Evolutionary conservation across 2,329 filamentous ascomycete genomes (phyloP).

Genomic region (Proliferodiscus dingleyae): DNA sequence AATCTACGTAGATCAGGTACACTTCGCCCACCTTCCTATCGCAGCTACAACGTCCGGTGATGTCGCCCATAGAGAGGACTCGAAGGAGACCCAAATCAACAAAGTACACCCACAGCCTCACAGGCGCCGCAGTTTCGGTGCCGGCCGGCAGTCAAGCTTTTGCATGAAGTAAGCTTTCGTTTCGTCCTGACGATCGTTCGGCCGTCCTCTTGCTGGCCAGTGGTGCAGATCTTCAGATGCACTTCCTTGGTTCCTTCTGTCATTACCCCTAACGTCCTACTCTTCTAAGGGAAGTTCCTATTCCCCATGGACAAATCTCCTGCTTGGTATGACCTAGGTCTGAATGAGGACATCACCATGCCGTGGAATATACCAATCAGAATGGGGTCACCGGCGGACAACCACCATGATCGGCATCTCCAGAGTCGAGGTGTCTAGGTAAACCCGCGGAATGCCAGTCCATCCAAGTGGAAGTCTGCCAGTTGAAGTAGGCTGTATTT

Average conservation of each 20-base stretch:
- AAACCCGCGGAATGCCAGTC: too few relatives aligned
- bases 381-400: not conserved
- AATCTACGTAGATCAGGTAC: constrained; percentile 4
- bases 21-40: constrained; percentile 11
- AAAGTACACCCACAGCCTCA: too few relatives aligned
- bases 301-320: constrained; percentile 7
- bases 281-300: constrained; percentile 16
- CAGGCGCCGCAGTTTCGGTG: too few relatives aligned
- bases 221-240: constrained; percentile 6
- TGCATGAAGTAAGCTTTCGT: constrained; percentile 6
- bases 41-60: constrained; percentile 3
- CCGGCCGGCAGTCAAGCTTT: constrained; percentile 5
- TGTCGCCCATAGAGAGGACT: not conserved
- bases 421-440: too few relatives aligned
- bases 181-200: constrained; percentile 11
- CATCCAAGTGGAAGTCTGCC: too few relatives aligned
- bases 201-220: constrained; percentile 2
- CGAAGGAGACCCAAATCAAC: not conserved
- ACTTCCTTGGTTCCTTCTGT: not conserved
- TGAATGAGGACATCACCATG: constrained; percentile 2
- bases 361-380: constrained; percentile 8
- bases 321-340: constrained; percentile 13
- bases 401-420: not conserved
- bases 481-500: too few relatives aligned
- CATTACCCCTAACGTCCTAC: constrained; percentile 2